Conservation (phyloP, 495 filamentous ascomycete species). For the Neurospora sp. region DNA sequence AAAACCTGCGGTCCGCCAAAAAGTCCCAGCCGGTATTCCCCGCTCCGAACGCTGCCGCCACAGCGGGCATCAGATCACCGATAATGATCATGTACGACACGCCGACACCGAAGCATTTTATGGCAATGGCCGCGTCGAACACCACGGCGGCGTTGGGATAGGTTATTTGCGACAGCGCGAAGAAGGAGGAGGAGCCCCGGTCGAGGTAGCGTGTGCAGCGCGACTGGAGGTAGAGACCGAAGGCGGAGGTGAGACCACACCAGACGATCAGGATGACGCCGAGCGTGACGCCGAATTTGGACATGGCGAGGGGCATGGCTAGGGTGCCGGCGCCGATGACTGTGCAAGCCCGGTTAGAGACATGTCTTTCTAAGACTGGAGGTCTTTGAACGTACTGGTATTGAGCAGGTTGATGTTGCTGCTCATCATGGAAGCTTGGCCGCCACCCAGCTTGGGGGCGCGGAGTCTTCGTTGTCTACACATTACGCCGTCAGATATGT, state of each 20-base stretch:
- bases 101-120: slow-evolving; percentile 97
- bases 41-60: slow-evolving; percentile 59
- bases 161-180: slow-evolving; percentile 87
- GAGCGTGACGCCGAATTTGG: slow-evolving; percentile 78
- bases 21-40: slow-evolving; percentile 51
- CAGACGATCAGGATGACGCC: slow-evolving; percentile 80
- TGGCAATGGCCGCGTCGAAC: slow-evolving; percentile 91
- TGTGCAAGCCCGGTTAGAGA: slow-evolving; percentile 21
- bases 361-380: too few relatives aligned
- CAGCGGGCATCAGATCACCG: slow-evolving; percentile 94
- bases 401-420: slow-evolving; percentile 93
- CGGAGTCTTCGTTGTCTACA: slow-evolving; percentile 23
- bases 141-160: slow-evolving; percentile 94
- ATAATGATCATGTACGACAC: slow-evolving; percentile 98
- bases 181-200: slow-evolving; percentile 70
- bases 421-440: slow-evolving; percentile 79
- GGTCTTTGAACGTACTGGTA: slow-evolving; percentile 53
- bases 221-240: slow-evolving; percentile 90
- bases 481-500: background rate
- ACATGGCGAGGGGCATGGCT: slow-evolving; percentile 88
- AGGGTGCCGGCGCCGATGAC: slow-evolving; percentile 90
- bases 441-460: slow-evolving; percentile 38
- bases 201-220: slow-evolving; percentile 89
- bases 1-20: slow-evolving; percentile 83
- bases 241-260: slow-evolving; percentile 79